Conservation (phyloP, 345 rosid species). For the Populus euphratica region DNA sequence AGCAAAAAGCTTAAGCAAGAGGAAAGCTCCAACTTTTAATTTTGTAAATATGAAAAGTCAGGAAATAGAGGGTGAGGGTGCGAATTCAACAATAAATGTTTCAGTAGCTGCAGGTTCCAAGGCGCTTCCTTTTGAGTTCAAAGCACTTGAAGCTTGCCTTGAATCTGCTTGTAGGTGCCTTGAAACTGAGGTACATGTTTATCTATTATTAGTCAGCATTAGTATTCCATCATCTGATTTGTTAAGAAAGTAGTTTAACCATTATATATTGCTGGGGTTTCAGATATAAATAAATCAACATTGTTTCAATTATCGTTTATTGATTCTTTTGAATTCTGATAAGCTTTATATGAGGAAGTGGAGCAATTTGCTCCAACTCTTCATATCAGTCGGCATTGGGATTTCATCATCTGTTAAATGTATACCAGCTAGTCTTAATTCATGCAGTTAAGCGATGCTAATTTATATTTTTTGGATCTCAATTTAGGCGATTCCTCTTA, state of each 20-base stretch:
- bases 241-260: neutral
- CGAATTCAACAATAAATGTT: neutral
- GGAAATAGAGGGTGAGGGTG: neutral
- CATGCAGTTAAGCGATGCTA: neutral
- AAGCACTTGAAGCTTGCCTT: slow-evolving; percentile 75
- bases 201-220: neutral
- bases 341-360: neutral
- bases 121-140: slow-evolving; percentile 61
- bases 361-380: neutral
- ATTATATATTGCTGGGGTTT: no score
- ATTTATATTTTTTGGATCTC: neutral
- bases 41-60: neutral
- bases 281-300: no score
- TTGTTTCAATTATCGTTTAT: neutral
- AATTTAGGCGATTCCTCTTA: neutral
- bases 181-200: slow-evolving; percentile 54
- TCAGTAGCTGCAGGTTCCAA: slow-evolving; percentile 25
- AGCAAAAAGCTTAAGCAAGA: neutral
- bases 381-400: no score
- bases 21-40: neutral
- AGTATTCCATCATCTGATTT: neutral
- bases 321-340: neutral
- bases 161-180: slow-evolving; percentile 69
- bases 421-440: no score
- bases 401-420: no score